Base-by-base conservation (phyloP, 2,329 filamentous ascomycete genomes). In the Arthrobotrys conoides region DNA sequence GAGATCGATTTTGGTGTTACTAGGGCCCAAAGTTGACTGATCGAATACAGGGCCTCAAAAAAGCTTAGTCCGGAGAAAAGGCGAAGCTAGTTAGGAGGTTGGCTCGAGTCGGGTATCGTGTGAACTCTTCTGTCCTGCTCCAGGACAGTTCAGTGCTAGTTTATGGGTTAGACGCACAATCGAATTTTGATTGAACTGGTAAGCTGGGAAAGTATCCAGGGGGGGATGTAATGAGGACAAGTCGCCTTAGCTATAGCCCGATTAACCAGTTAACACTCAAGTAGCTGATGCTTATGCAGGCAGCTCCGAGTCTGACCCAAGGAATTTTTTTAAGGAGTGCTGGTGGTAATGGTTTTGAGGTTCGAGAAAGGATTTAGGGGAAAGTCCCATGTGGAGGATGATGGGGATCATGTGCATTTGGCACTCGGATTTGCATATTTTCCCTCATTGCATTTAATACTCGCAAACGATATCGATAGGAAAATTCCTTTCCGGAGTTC, bases 371-470 rank as follows among this genome's bases (percentile, higher is more conserved):
- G 18, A 49, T 46, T 46, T 30, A 30, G 41, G 20, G 8, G n/a
- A 53, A 53, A 53, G 49, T 53, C 16, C 27, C 53, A 57, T 57
- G 53, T 36, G 53, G 22, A 57, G 9, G 16, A 33, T 36, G 30
- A 57, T 57, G 53, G 49, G 53, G 27, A 57, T 57, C 27, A 57
- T 33, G 30, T 36, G 53, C 30, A 57, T 57, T 36, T 57, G 3
- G 53, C 53, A 36, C 27, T 20, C 53, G n/a, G 24, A 22, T 30
- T n/a, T 49, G n/a, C 46, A 49, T 20, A 24, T 49, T 49, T 24
- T 24, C 20, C 18, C 49, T 24, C 9, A 30, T 49, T 2, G 41
- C 14, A 49, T 22, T 24, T 20, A 20, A 12, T 10, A 49, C 20
- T 16, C 24, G 46, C 18, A 20, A 10, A 22, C 14, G 46, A 24